Evolutionary conservation across 2,329 filamentous ascomycete genomes (phyloP), one percentile per base, ranked within the genome.

Genomic region (Rhexocercosporidium sp.): DNA sequence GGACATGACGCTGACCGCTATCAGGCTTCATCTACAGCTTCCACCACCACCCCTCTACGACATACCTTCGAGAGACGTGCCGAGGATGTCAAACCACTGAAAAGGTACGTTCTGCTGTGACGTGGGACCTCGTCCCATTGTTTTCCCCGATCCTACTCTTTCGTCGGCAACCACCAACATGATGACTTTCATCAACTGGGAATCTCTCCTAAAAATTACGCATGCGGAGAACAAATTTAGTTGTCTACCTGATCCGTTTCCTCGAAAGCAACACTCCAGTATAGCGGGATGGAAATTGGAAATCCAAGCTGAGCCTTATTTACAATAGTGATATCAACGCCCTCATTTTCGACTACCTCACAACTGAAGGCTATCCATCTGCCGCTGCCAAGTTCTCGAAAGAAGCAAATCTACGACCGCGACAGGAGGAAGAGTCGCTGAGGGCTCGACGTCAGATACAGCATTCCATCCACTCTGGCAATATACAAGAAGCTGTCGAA

Each of bases 121-220:
- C 12, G 7, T 39, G 54, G n/a, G 20, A n/a, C 20, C 31, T 34
- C 44, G 51, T 65, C 62, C 51, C 57, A 57, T 67, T 47, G 37
- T 20, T 22, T 65, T 62, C 16, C 54, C 65, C 44, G n/a, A 60
- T 39, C 14, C 41, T 56, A 64, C 29, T 57, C 29, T 37, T 63
- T 63, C 31, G 65, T 69, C 11, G 49, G 56, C 76, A 64, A 60
- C 37, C 69, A 75, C 72, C 75, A 76, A 76, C 77, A 84, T 88
- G 85, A 97, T 97, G 94, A 96, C 92, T 84, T 86, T 82, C 82
- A 86, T 90, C 76, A 90, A 92, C 97, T 99, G 96, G 96, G 96
- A 99, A 99, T 99, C 96, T 99, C 96, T 99, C 96, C 92, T 93
- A 98, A 92, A 86, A 88, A 81, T 84, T 82, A 79, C 73, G 75